Conservation (phyloP, 2,329 filamentous ascomycete species). For the Pleomassaria siparia region DNA sequence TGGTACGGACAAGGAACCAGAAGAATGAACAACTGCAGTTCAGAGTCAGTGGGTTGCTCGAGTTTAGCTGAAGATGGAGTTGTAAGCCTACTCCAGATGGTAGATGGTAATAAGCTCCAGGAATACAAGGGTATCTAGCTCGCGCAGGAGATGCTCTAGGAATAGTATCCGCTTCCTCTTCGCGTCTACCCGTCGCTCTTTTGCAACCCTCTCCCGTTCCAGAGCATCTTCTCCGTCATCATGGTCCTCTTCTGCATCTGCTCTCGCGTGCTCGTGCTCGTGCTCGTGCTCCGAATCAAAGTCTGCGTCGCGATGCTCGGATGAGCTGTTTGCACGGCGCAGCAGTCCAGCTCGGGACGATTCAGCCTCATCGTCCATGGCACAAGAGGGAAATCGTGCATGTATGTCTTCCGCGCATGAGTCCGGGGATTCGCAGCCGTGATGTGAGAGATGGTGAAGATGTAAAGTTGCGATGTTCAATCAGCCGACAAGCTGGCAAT, state of each 20-base stretch:
- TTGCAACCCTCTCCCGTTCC: conserved; percentile 19
- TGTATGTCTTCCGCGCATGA: conserved; percentile 26
- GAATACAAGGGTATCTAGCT: conserved; percentile 62
- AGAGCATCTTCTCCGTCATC: conserved; percentile 17
- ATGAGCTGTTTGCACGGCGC: conserved; percentile 17
- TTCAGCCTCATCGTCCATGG: conserved; percentile 45
- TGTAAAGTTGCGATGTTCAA: background rate
- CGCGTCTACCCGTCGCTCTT: conserved; percentile 34
- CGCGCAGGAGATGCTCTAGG: conserved; percentile 58
- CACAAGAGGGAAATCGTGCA: conserved; percentile 19
- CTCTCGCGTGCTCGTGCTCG: conserved; percentile 7
- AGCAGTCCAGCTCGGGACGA: conserved; percentile 32
- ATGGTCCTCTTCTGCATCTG: background rate
- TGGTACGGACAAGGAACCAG: conserved; percentile 56
- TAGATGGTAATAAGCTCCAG: conserved; percentile 63
- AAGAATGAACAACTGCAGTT: conserved; percentile 57
- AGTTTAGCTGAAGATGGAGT: conserved; percentile 1
- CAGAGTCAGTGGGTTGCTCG: conserved; percentile 12
- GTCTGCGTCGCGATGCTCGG: conserved; percentile 16
- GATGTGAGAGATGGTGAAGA: background rate
- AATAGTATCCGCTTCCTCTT: conserved; percentile 40
- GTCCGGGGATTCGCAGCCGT: conserved; percentile 5
- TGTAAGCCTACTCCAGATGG: conserved; percentile 60
- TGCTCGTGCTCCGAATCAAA: too few relatives aligned
- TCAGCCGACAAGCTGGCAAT: conserved; percentile 1